Evolutionary conservation across 352 stramenopile genomes (phyloP).

Genomic region (Globisporangium canariense): DNA sequence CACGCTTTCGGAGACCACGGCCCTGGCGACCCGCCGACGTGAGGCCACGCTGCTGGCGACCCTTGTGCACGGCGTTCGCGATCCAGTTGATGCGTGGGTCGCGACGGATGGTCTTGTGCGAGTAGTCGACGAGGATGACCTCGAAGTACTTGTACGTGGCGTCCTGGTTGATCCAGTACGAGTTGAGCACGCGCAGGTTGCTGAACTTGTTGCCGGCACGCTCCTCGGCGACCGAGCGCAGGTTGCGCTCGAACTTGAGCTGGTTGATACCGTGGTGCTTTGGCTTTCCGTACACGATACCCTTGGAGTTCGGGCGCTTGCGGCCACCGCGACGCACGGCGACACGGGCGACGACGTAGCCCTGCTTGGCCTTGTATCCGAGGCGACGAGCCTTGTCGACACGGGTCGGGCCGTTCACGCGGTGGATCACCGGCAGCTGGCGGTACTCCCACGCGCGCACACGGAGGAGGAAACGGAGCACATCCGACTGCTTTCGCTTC

Average conservation of each 20-base stretch:
- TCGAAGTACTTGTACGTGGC: slow-evolving; percentile 99
- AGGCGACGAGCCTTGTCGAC: slow-evolving; percentile 99
- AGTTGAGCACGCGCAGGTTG: slow-evolving; percentile 99
- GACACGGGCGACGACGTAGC: slow-evolving; percentile 97
- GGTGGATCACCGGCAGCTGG: slow-evolving; percentile 97
- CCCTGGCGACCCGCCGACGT: slow-evolving; percentile 96
- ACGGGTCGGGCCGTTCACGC: slow-evolving; percentile 93
- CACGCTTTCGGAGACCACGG: slow-evolving; percentile 97
- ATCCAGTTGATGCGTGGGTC: slow-evolving; percentile 99
- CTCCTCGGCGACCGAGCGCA: slow-evolving; percentile 98
- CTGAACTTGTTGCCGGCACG: slow-evolving; percentile 96
- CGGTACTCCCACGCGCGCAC: slow-evolving; percentile 98
- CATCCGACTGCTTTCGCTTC: slow-evolving; percentile 99
- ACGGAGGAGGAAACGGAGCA: slow-evolving; percentile 99
- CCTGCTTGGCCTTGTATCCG: slow-evolving; percentile 99
- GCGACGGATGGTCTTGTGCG: slow-evolving; percentile 97
- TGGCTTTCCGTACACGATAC: slow-evolving; percentile 99
- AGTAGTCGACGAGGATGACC: slow-evolving; percentile 99
- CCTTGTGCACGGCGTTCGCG: slow-evolving; percentile 98
- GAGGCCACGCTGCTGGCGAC: slow-evolving; percentile 98
- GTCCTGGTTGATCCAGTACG: slow-evolving; percentile 99
- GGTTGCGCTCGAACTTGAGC: slow-evolving; percentile 98
- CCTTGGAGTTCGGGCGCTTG: slow-evolving; percentile 99
- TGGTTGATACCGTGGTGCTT: slow-evolving; percentile 99
- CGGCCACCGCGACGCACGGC: slow-evolving; percentile 97